A percentile compares a stretch with the other conserved stretches of the same genome.
Conservation (phyloP, 1,139 yeast species). For the Spencermartinsiella ligniputridi region DNA sequence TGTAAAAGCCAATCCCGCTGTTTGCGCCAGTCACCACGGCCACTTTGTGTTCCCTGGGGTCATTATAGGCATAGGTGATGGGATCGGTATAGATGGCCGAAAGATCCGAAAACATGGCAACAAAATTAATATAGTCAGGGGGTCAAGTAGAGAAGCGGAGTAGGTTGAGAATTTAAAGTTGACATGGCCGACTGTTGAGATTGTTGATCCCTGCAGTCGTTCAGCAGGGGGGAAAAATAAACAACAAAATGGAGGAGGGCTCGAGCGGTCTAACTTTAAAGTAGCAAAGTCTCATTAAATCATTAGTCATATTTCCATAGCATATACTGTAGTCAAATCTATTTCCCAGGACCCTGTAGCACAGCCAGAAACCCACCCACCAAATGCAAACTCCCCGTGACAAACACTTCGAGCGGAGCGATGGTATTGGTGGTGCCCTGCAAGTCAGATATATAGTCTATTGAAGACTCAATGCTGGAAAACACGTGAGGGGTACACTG, state of each 20-base stretch:
- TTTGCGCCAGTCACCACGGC: constrained; percentile 79
- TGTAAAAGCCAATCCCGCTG: constrained; percentile 74
- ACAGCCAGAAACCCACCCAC: constrained; percentile 94
- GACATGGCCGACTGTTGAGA: too few species aligned
- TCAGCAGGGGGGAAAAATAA: too few species aligned
- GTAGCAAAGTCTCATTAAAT: too few species aligned
- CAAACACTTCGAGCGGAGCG: constrained; percentile 64
- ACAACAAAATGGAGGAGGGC: too few species aligned
- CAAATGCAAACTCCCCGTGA: constrained; percentile 88
- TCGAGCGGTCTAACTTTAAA: too few species aligned
- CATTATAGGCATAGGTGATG: constrained; percentile 22
- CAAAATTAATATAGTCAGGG: too few species aligned
- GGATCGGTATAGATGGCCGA: constrained; percentile 13
- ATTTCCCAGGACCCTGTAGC: too few species aligned
- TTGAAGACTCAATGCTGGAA: constrained; percentile 72
- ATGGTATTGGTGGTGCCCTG: constrained; percentile 14
- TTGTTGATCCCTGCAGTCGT: too few species aligned
- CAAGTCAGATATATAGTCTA: constrained; percentile 46
- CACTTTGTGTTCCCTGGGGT: constrained; percentile 37
- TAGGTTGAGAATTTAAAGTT: too few species aligned
- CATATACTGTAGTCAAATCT: too few species aligned
- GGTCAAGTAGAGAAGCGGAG: too few species aligned
- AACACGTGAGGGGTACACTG: constrained; percentile 48
- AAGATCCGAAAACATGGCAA: neutral
- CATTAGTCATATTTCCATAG: too few species aligned